Percentiles rank a stretch among this genome's conserved stretches.
phyloP scores from a whole-genome alignment of 331 rosid genomes.

The Quercus tomentella region DNA sequence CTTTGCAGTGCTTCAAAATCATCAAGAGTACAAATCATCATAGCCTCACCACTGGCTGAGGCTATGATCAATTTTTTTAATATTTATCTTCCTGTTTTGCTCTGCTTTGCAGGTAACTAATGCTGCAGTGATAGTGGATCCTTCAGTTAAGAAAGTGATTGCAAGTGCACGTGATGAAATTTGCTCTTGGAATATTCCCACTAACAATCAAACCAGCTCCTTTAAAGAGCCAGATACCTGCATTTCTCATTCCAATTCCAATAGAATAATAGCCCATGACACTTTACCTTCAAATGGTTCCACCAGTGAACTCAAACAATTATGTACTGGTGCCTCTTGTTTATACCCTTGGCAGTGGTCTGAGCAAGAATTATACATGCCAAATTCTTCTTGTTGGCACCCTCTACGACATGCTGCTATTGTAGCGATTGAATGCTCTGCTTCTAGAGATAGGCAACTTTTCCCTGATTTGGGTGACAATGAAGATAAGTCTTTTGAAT shows the following conservation, averaged over 20 bases:
- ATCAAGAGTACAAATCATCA: background rate
- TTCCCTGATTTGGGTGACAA: slow-evolving; percentile 36
- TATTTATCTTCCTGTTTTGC: background rate
- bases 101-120: slow-evolving; percentile 56
- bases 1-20: background rate
- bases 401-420: slow-evolving; percentile 84
- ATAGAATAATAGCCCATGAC: slow-evolving; percentile 23
- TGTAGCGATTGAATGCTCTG: slow-evolving; percentile 84
- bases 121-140: slow-evolving; percentile 93
- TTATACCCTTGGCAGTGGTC: slow-evolving; percentile 70
- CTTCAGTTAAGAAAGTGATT: slow-evolving; percentile 59
- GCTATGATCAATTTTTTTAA: background rate
- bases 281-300: slow-evolving; percentile 16
- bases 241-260: slow-evolving; percentile 16
- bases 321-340: slow-evolving; percentile 46
- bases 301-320: slow-evolving; percentile 17
- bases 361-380: slow-evolving; percentile 34
- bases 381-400: slow-evolving; percentile 46
- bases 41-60: background rate
- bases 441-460: slow-evolving; percentile 68
- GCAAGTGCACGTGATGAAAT: slow-evolving; percentile 67
- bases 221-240: slow-evolving; percentile 20
- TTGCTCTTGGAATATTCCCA: slow-evolving; percentile 40
- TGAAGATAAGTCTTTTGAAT: slow-evolving; percentile 34
- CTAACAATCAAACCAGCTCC: slow-evolving; percentile 28